These are phyloP conservation scores for Exophiala aquamarina DNA, from an alignment of 2,329 filamentous ascomycete species.

Conservation along the genomic window DNA sequence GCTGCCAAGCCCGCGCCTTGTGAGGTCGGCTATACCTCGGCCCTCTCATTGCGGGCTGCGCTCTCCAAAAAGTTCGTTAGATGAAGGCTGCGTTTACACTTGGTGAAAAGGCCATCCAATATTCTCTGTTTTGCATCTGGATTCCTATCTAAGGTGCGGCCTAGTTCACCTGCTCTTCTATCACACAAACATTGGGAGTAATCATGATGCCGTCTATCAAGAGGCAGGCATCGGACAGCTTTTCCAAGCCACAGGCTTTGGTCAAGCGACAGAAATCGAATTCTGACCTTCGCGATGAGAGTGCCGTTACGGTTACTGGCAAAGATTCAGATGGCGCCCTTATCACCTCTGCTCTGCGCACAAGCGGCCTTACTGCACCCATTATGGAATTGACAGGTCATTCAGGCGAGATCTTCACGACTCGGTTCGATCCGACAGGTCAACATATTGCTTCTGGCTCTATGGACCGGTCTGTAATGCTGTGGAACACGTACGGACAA, in stretches of 20 bases:
- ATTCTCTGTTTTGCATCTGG: too few relatives aligned
- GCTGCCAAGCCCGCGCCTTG: neutral
- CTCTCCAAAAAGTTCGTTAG: slow-evolving; percentile 14
- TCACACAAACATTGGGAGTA: neutral
- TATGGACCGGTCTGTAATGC: slow-evolving; percentile 91
- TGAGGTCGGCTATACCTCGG: neutral
- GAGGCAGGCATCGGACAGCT: slow-evolving; percentile 81
- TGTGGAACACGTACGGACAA: slow-evolving; percentile 89
- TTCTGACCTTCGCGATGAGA: slow-evolving; percentile 53
- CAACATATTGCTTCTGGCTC: slow-evolving; percentile 89
- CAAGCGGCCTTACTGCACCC: slow-evolving; percentile 80
- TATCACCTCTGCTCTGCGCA: slow-evolving; percentile 67
- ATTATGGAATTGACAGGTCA: slow-evolving; percentile 90
- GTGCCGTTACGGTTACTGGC: slow-evolving; percentile 58
- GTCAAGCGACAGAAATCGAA: slow-evolving; percentile 86
- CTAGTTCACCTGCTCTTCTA: slow-evolving; percentile 1
- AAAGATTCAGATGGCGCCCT: slow-evolving; percentile 58
- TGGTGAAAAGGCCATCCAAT: too few relatives aligned
- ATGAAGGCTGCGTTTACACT: slow-evolving; percentile 22
- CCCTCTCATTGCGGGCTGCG: slow-evolving; percentile 4
- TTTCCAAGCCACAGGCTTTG: slow-evolving; percentile 74
- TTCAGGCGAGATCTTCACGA: slow-evolving; percentile 82
- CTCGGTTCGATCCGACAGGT: slow-evolving; percentile 85
- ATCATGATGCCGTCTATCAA: slow-evolving; percentile 82
- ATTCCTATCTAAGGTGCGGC: too few relatives aligned